Evolutionary conservation across 2,329 filamentous ascomycete genomes (phyloP), one percentile per base, ranked within the genome.

Genomic region (Trichoderma aggressivum): DNA sequence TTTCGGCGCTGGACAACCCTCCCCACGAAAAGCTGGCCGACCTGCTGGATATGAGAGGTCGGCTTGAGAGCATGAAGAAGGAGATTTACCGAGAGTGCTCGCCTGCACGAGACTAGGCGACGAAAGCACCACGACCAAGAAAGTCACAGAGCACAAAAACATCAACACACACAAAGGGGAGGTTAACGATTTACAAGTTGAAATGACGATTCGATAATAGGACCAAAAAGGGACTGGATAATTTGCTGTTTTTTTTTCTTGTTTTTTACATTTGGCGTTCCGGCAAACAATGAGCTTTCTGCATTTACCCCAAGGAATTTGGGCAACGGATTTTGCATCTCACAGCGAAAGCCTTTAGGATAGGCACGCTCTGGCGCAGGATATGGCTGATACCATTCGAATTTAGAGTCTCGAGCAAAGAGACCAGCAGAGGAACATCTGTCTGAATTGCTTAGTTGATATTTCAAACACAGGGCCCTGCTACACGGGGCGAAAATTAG

Each of bases 21-120:
- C 83, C 85, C 0, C 80, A 84, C 71, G 81, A 85, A 18, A 85
- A 87, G 76, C 78, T 90, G 65, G 80, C 81, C 7, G 78, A 86
- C 61, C 77, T 91, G 59, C 75, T 86, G 34, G 83, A 86, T 16
- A 87, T 90, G 87, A 85, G 87, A 70, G 80, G 83, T 32, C 82
- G 84, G 39, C 79, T 91, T 61, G 82, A 85, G 73, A 74, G 74
- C n/a, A 85, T 90, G 85, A 91, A 91, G 82, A 81, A 78, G 74
- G 84, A 88, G 71, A 90, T 91, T 58, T 86, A 88, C 75, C 80
- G 79, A 73, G 83, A 85, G 78, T 82, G 78, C 77, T 80, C 77
- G 69, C 80, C 74, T 5, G 75, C 36, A 77, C 26, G 66, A 50
- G 43, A 63, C 32, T 62, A 71, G 59, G 59, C 50, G 28, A 56